Evolutionary conservation across 106 monocot genomes (phyloP), one percentile per base, ranked within the genome.

Genomic region (Xerophyta viscosa): DNA sequence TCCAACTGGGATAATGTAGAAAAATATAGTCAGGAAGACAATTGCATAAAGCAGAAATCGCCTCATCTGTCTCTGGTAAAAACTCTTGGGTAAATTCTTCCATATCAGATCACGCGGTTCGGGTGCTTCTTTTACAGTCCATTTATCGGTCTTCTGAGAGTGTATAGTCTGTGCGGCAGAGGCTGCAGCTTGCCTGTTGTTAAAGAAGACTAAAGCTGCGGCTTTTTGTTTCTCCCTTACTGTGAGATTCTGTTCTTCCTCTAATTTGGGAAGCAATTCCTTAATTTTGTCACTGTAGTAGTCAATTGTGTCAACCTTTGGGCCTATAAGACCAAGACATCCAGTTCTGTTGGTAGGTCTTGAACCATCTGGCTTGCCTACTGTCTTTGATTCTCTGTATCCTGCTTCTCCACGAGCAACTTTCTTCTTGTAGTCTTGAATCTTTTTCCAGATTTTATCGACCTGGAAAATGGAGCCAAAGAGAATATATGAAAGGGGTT

Each of bases 41-140:
- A 99, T 56, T 20, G 21, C 60, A 41, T 99, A 86, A 9, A 90
- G 56, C 14, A 69, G 33, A 33, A 13, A 61, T 31, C 74, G 72
- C 65, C 77, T 71, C 42, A 77, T 57, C n/a, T 72, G 53, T 60
- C 90, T 78, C 67, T 64, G 69, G 42, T 77, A 90, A n/a, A 66
- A 50, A 13, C 60, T 82, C 69, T 71, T 99, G 7, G 76, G 48
- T 53, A 90, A 68, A 64, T 99, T 90, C 25, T 53, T 22, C 98
- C 98, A 99, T 15, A 99, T 29, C 8, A 99, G 4, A 25, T 89
- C 73, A 0, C 86, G 69, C 41, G 98, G 98, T 42, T 99, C 90
- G 4, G 98, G 90, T 41, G 98, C 86, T 82, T 99, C 90, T 22
- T 39, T 63, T 24, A 99, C 75, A 20, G 53, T 77, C 98, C 98